Conservation (phyloP, 2,329 filamentous ascomycete species). For the Dothiorella sarmentorum region DNA sequence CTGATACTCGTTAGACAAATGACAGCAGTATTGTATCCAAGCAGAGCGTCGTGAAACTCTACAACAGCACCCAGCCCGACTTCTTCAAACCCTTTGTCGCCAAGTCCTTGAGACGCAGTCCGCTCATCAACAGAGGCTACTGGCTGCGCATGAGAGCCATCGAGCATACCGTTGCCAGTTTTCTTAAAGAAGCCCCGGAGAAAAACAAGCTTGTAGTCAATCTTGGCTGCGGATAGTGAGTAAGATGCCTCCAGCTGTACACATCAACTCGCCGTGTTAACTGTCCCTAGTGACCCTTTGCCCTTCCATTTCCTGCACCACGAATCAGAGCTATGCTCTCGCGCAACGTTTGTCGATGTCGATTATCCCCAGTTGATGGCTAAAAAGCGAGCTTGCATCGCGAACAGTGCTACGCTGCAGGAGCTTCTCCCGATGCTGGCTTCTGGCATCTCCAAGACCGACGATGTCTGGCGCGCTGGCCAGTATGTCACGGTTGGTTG, state of each 20-base stretch:
- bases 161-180: conserved; percentile 69
- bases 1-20: conserved; percentile 62
- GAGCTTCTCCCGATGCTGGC: conserved; percentile 28
- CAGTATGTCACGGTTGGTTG: conserved; percentile 78
- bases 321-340: conserved; percentile 56
- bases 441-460: conserved; percentile 27
- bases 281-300: conserved; percentile 67
- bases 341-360: conserved; percentile 73
- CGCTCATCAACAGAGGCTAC: conserved; percentile 86
- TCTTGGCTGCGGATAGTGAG: conserved; percentile 85
- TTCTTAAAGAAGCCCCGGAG: conserved; percentile 57
- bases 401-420: conserved; percentile 53
- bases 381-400: conserved; percentile 68
- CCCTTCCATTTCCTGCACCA: conserved; percentile 77
- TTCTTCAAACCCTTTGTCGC: conserved; percentile 86
- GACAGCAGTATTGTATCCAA: conserved; percentile 91
- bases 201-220: conserved; percentile 74
- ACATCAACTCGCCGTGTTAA: background rate
- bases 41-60: conserved; percentile 84
- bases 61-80: conserved; percentile 72
- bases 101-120: conserved; percentile 77
- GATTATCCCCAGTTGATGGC: conserved; percentile 79
- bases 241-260: conserved; percentile 29
- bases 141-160: conserved; percentile 82
- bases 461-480: conserved; percentile 49